A percentile compares a stretch with the other conserved stretches of the same genome.
phyloP scores from a whole-genome alignment of 2,329 filamentous ascomycete species.

The Fusarium scirpi region DNA sequence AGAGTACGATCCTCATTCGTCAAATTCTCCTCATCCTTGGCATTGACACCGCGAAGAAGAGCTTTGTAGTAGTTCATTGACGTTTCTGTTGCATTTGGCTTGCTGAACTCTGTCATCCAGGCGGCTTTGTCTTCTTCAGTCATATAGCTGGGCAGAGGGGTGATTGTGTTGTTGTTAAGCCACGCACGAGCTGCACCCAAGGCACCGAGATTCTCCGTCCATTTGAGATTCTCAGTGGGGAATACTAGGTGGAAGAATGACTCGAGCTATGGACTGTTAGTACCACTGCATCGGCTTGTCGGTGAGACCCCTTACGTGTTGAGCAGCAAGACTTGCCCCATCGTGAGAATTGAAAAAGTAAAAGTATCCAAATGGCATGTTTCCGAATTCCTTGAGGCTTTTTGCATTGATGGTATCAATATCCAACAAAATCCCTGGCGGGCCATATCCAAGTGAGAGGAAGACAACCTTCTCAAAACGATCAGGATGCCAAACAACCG shows the following conservation, averaged over 20 bases:
- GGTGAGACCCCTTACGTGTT: background rate
- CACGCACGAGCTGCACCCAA: slow-evolving; percentile 28
- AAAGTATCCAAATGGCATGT: slow-evolving; percentile 37
- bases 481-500: slow-evolving; percentile 26
- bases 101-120: slow-evolving; percentile 14
- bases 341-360: slow-evolving; percentile 41
- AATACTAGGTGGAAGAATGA: slow-evolving; percentile 38
- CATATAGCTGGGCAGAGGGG: slow-evolving; percentile 15
- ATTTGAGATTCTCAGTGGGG: slow-evolving; percentile 10
- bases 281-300: background rate
- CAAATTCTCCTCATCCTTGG: slow-evolving; percentile 26
- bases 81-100: slow-evolving; percentile 11
- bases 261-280: slow-evolving; percentile 23
- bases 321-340: slow-evolving; percentile 9
- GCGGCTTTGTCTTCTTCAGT: slow-evolving; percentile 21
- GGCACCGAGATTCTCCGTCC: slow-evolving; percentile 19
- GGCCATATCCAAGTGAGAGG: slow-evolving; percentile 20
- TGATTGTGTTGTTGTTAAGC: slow-evolving; percentile 16
- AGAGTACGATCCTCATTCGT: slow-evolving; percentile 33
- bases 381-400: slow-evolving; percentile 18
- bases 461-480: slow-evolving; percentile 21
- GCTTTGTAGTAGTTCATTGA: slow-evolving; percentile 39
- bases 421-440: slow-evolving; percentile 20
- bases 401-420: slow-evolving; percentile 27
- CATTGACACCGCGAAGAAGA: slow-evolving; percentile 33